Evolutionary conservation across 2,329 filamentous ascomycete genomes (phyloP).

Genomic region (Neophaeococcomyces aloes): DNA sequence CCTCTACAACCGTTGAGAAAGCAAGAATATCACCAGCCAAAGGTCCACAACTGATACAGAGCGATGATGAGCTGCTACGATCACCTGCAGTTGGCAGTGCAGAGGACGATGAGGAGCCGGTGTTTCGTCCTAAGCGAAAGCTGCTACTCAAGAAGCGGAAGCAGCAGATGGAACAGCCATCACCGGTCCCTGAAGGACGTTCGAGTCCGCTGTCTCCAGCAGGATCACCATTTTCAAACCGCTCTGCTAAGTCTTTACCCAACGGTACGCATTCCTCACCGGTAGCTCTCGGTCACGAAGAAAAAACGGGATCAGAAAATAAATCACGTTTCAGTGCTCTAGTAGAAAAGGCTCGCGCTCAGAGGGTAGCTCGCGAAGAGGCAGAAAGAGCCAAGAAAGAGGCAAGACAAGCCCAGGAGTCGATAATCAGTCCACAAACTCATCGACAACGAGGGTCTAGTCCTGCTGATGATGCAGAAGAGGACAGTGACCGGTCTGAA

Average conservation of each 20-base stretch:
- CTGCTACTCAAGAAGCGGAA: constrained; percentile 4
- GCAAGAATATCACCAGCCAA: not conserved
- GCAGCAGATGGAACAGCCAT: not conserved
- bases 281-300: constrained; percentile 12
- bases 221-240: not conserved
- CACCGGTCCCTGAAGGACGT: constrained; percentile 13
- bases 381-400: constrained; percentile 35
- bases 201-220: constrained; percentile 3
- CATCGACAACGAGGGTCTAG: constrained; percentile 18
- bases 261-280: not conserved
- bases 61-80: not conserved
- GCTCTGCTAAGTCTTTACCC: not conserved
- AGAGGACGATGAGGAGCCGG: not conserved
- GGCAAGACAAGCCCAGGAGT: constrained; percentile 24
- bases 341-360: constrained; percentile 60
- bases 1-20: not conserved
- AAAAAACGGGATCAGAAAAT: constrained; percentile 25
- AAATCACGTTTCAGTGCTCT: constrained; percentile 60
- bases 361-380: constrained; percentile 58
- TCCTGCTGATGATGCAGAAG: constrained; percentile 33
- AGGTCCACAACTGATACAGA: not conserved
- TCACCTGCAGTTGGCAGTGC: not conserved
- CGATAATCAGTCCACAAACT: constrained; percentile 37
- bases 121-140: not conserved
- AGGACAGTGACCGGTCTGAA: constrained; percentile 48